phyloP scores from a whole-genome alignment of 805 yeast species.

The Candida nemodendra region DNA sequence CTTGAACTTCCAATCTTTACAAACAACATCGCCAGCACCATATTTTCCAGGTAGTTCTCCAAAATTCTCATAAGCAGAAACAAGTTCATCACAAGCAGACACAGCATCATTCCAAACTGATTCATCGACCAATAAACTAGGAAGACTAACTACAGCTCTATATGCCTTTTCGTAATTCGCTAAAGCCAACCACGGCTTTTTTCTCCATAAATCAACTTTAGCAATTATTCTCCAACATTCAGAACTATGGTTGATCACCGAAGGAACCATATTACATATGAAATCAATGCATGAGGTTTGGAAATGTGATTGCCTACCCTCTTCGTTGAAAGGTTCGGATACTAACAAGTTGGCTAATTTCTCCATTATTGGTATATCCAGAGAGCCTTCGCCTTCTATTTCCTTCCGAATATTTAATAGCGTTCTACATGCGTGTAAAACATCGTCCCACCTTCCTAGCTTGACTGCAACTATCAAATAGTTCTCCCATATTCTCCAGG shows the following conservation, averaged over 20 bases:
- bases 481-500: slow-evolving; percentile 92
- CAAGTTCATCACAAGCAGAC: slow-evolving; percentile 71
- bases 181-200: slow-evolving; percentile 82
- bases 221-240: slow-evolving; percentile 84
- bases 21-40: slow-evolving; percentile 80
- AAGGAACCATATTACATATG: slow-evolving; percentile 66
- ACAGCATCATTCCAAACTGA: slow-evolving; percentile 74
- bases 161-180: slow-evolving; percentile 86
- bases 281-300: slow-evolving; percentile 71
- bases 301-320: slow-evolving; percentile 49
- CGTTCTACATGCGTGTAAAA: slow-evolving; percentile 67
- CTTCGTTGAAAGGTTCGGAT: slow-evolving; percentile 43
- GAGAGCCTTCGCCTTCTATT: slow-evolving; percentile 57
- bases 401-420: slow-evolving; percentile 57
- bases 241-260: slow-evolving; percentile 62
- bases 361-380: slow-evolving; percentile 76
- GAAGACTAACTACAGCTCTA: slow-evolving; percentile 63
- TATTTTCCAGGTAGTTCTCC: slow-evolving; percentile 83
- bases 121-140: slow-evolving; percentile 63
- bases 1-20: slow-evolving; percentile 90
- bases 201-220: slow-evolving; percentile 82
- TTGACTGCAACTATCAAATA: slow-evolving; percentile 78
- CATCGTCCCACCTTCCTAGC: slow-evolving; percentile 86
- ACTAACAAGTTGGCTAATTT: slow-evolving; percentile 66
- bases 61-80: slow-evolving; percentile 80